Base-by-base conservation (phyloP, 148 eudicot genomes). In the Pouteria glomerata region DNA sequence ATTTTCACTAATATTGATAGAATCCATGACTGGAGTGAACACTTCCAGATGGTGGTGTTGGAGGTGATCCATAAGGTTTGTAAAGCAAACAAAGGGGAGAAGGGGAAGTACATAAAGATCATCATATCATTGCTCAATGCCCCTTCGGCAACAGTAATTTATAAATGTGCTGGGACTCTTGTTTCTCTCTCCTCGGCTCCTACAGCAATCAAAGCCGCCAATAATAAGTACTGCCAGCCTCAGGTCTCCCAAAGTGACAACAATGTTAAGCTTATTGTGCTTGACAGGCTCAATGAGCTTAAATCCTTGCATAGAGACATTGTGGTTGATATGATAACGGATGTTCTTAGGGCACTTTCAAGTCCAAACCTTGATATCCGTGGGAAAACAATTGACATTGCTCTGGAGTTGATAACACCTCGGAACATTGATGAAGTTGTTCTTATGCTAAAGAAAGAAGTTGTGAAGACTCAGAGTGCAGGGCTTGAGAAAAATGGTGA, bases 401-500 rank as follows among this genome's bases (percentile, higher is more conserved):
- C 83, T 70, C 85, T 94, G 66, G 98, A 94, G 37, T 68, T 94
- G 68, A 89, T 91, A 72, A 94, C 93, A n/a, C 89, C 93, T 30
- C 80, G 88, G 76, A 94, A 91, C 78, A 84, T 91, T 15, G 93
- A 88, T 78, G 98, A 94, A 83, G 96, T 94, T 58, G 91, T 94
- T 81, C 96, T 91, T 66, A 68, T 90, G 82, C 72, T 94, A 74
- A 91, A 94, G 86, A 94, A 94, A 79, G 97, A 94, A 86, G 96
- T 94, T 39, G 79, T 91, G 74, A 94, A 91, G 87, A 94, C 98
- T 69, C 98, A 91, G 70, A 84, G 83, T 78, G 98, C 80, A 57
- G 98, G 91, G 77, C 87, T 84, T 26, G 97, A 94, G 87, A 94
- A 94, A 83, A 91, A 89, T 74, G 98, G 96, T 45, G 98, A 94